Percentiles rank a stretch among this genome's conserved stretches.
These are phyloP conservation scores for Lentinula boryana DNA, from an alignment of 768 basidiomycete species.

Conservation along the genomic window DNA sequence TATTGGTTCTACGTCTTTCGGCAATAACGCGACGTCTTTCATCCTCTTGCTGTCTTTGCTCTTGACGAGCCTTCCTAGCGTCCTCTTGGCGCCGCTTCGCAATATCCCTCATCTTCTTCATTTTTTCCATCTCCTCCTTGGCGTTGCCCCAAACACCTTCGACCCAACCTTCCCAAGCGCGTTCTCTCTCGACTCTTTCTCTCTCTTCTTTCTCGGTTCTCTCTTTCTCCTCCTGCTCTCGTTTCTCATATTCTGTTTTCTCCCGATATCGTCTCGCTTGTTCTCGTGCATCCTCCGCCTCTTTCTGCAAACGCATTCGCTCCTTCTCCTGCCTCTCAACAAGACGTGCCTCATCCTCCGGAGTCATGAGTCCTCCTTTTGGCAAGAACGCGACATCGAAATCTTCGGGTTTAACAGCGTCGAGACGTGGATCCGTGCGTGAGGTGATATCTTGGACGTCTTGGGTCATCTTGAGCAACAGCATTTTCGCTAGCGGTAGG, in stretches of 20 bases:
- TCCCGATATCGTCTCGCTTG: not conserved
- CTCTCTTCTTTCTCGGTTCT: not conserved
- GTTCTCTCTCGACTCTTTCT: slow-evolving; percentile 1
- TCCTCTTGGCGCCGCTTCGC: slow-evolving; percentile 14
- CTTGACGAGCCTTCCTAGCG: slow-evolving; percentile 8
- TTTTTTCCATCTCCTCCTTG: slow-evolving; percentile 12
- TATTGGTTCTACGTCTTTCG: not conserved
- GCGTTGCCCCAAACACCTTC: slow-evolving; percentile 23
- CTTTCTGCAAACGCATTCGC: slow-evolving; percentile 18
- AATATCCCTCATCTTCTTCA: slow-evolving; percentile 14
- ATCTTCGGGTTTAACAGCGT: slow-evolving; percentile 47
- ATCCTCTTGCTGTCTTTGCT: not conserved
- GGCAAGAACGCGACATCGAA: slow-evolving; percentile 33
- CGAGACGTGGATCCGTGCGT: slow-evolving; percentile 59
- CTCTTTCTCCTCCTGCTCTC: slow-evolving; percentile 1
- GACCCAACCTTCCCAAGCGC: slow-evolving; percentile 13
- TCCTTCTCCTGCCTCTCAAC: slow-evolving; percentile 27
- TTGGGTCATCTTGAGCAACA: slow-evolving; percentile 51
- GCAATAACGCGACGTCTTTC: not conserved
- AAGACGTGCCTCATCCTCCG: slow-evolving; percentile 22
- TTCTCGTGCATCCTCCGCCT: not conserved
- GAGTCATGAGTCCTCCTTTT: slow-evolving; percentile 27
- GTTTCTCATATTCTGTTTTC: not conserved
- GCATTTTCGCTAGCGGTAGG: slow-evolving; percentile 58
- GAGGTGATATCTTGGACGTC: slow-evolving; percentile 51